Evolutionary conservation across 768 basidiomycete genomes (phyloP), one percentile per base, ranked within the genome.

Genomic region (Termitomyces sp.): DNA sequence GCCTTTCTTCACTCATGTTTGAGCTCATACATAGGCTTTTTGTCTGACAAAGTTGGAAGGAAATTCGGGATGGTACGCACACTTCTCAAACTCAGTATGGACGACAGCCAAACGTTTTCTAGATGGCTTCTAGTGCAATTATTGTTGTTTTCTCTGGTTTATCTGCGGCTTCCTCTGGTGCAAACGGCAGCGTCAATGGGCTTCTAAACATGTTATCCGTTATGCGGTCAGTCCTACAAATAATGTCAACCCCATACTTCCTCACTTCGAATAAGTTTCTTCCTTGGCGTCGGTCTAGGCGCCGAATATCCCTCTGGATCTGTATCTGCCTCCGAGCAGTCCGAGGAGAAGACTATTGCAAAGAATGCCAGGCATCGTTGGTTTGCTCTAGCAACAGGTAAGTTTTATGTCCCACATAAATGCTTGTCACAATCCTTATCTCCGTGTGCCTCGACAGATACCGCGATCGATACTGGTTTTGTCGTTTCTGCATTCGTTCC

Each of bases 241-340:
- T 61, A 72, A 70, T 29, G 36, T 9, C 24, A 29, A 44, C 36
- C 37, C 32, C 29, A 24, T 37, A 22, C 46, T 53, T 27, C 24
- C 41, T 32, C 16, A 54, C 4, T 5, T 48, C 7, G 14, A 32
- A 14, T 13, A 31, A 91, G 91, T 4, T 94, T 94, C 76, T 70
- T 96, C 1, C 78, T 94, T 46, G 95, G 94, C 34, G 86, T 95
- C 55, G 94, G 94, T 26, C 78, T 94, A 0, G 91, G 92, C 5
- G 90, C 89, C 4, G 90, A 92, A 68, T 95, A 94, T 63, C 94
- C 94, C 9, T 91, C 90, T 61, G 93, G 94, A 20, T 88, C 87
- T 0, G 91, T 94, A 9, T 88, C 92, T 8, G 88, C 88, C 4
- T 87, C 90, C 1, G 94, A 96, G 66, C 90, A 92, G 64, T 89